Base-by-base conservation (phyloP, 208 protist genomes). In the Paratrypanosoma confusum region DNA sequence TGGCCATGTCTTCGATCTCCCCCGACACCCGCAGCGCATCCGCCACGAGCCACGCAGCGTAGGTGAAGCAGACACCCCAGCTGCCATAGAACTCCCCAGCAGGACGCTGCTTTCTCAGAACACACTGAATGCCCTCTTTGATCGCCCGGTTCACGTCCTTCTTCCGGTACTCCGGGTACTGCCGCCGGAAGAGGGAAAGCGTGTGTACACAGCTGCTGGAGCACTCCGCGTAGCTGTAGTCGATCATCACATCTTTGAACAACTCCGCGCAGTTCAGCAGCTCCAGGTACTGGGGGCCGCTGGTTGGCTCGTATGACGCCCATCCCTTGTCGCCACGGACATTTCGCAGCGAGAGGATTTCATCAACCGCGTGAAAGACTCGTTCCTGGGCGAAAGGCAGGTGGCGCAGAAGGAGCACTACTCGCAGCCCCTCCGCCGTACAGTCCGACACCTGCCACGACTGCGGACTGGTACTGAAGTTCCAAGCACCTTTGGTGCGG, bases 31-130 rank as follows among this genome's bases (percentile, higher is more conserved):
- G 60, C 32, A 98, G 75, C 16, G 88, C 96, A 50, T 90, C 78
- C 17, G 96, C 61, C 28, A 90, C 96, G 62, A 98, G 92, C 95
- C 95, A 98, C 16, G 90, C 83, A 17, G 73, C 93, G 73, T 98
- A 99, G 22, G 95, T 98, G 81, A 97, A 99, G 77, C 96, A 98
- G 27, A 97, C 87, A 8, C 69, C 96, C 95, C 95, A 98, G 57
- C 76, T 93, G 27, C 95, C 95, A 39, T 96, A 97, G 64, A 91
- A 95, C 47, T 87, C 65, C 23, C 89, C 96, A 53, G 97, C 91
- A 3, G 62, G 40, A 17, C 76, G 59, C 66, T 98, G 96, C 50
- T 81, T 87, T 5, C 47, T 32, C 34, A 93, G 70, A 11, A 98
- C 78, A 27, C 73, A 95, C 16, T 79, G 65, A 17, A 95, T 75